Evolutionary conservation across 2,329 filamentous ascomycete species (phyloP).

Genomic region (Hymenoscyphus albidus): DNA sequence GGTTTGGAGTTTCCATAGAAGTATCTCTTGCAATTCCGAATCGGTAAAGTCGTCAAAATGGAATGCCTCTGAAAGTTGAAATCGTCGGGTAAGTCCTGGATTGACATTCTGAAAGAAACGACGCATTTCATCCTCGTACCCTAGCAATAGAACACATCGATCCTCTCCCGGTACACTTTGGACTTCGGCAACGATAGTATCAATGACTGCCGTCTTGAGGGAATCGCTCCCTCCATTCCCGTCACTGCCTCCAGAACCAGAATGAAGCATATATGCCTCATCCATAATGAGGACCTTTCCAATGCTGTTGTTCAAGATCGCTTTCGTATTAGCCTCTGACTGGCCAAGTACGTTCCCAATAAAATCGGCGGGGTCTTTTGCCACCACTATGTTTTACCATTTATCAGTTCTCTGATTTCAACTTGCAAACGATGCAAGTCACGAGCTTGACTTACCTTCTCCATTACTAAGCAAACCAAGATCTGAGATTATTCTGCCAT

Average conservation of each 20-base stretch:
- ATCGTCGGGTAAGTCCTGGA: constrained; percentile 63
- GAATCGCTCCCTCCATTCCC: constrained; percentile 40
- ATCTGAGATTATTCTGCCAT: constrained; percentile 64
- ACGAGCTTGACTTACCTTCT: constrained; percentile 49
- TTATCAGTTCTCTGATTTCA: background rate
- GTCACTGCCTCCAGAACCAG: constrained; percentile 30
- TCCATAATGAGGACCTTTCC: constrained; percentile 80
- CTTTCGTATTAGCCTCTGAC: constrained; percentile 70
- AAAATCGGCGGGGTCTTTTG: constrained; percentile 73
- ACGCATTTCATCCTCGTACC: constrained; percentile 67
- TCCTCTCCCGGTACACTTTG: constrained; percentile 68
- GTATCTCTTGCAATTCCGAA: constrained; percentile 53
- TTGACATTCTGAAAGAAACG: constrained; percentile 72
- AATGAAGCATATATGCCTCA: constrained; percentile 68
- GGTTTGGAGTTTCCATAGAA: constrained; percentile 59
- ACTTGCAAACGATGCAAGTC: background rate
- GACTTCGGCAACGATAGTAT: constrained; percentile 69
- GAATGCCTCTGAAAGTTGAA: constrained; percentile 61
- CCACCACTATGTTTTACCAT: constrained; percentile 47
- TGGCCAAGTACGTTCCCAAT: constrained; percentile 58
- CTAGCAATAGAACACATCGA: constrained; percentile 66
- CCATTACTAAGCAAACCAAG: constrained; percentile 64
- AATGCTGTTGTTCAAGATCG: constrained; percentile 58
- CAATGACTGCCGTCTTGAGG: constrained; percentile 63
- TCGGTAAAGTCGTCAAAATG: constrained; percentile 65